phyloP scores from a whole-genome alignment of 176 grass and related monocot species.

The Miscanthus lutarioriparius region DNA sequence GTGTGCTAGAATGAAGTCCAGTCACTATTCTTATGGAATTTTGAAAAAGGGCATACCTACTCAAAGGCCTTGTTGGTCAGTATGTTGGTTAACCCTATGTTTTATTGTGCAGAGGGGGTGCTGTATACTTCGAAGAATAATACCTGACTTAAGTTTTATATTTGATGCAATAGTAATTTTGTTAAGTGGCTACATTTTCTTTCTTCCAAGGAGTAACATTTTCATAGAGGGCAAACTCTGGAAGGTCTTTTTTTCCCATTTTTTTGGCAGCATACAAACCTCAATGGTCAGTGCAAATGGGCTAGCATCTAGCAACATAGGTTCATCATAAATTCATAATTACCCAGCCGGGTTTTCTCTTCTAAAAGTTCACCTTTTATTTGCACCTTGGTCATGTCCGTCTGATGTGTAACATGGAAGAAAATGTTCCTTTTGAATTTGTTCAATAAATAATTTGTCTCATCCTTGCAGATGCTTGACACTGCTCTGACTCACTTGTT shows the following conservation, averaged over 20 bases:
- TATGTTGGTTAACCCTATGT: not conserved
- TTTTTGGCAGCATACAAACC: not conserved
- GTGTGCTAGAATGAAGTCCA: constrained; percentile 13
- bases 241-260: not conserved
- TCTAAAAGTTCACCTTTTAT: not conserved
- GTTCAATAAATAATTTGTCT: not conserved
- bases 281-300: not conserved
- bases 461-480: constrained; percentile 66
- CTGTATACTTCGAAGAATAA: not conserved
- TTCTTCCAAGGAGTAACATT: not conserved
- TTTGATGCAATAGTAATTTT: constrained; percentile 2
- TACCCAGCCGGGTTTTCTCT: not conserved
- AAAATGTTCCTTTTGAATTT: not conserved
- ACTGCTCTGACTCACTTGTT: constrained; percentile 64
- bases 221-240: not conserved
- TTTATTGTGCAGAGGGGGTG: not conserved
- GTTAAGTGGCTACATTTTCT: not conserved
- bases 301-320: not conserved
- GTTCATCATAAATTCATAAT: not conserved
- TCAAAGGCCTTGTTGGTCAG: not conserved
- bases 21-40: constrained; percentile 5
- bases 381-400: constrained; percentile 1
- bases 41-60: not conserved
- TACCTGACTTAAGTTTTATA: not conserved
- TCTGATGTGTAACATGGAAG: not conserved